Conservation (phyloP, 1,284 basidiomycete species). For the Ganoderma sp. region DNA sequence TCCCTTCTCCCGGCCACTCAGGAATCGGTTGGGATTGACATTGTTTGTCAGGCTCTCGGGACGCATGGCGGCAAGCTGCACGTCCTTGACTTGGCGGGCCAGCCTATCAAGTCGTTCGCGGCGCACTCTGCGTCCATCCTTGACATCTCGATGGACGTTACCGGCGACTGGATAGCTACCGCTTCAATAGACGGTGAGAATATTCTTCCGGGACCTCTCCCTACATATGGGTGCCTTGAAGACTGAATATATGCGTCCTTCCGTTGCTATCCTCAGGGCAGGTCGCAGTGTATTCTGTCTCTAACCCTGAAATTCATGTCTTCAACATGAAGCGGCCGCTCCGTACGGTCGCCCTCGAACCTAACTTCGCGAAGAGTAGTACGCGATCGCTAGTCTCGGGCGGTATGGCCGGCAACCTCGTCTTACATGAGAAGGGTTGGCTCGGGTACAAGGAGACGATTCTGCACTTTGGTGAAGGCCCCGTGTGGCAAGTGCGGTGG, state of each 20-base stretch:
- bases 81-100: conserved; percentile 80
- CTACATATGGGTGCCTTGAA: neutral
- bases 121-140: conserved; percentile 92
- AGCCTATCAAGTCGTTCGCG: conserved; percentile 88
- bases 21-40: conserved; percentile 2
- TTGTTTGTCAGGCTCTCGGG: conserved; percentile 70
- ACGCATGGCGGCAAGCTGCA: conserved; percentile 94
- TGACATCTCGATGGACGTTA: conserved; percentile 85
- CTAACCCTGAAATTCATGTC: conserved; percentile 81
- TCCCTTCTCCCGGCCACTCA: conserved; percentile 6
- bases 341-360: conserved; percentile 90
- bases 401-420: conserved; percentile 88
- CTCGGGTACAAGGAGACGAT: conserved; percentile 92
- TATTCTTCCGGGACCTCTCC: neutral
- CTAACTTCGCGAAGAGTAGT: conserved; percentile 83
- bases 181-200: conserved; percentile 91
- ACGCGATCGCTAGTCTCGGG: conserved; percentile 92
- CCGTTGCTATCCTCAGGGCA: conserved; percentile 62
- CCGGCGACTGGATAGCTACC: conserved; percentile 90
- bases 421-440: conserved; percentile 95
- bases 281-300: conserved; percentile 87
- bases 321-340: conserved; percentile 96
- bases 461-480: conserved; percentile 89
- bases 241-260: neutral
- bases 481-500: conserved; percentile 94